phyloP scores from a whole-genome alignment of 176 grass and related monocot genomes.

The Zoysia japonica region DNA sequence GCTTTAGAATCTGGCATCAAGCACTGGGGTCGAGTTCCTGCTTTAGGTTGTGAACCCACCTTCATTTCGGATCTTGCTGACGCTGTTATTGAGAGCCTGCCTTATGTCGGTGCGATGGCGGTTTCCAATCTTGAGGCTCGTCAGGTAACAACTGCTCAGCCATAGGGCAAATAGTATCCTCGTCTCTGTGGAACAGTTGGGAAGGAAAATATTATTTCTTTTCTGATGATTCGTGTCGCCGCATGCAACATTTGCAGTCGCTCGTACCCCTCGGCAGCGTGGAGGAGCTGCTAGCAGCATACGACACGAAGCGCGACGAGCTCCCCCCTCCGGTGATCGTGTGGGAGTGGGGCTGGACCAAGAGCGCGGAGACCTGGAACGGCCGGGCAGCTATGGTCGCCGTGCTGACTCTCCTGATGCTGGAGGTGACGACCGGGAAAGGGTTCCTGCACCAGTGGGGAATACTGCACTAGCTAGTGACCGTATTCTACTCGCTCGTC shows the following conservation, averaged over 20 bases:
- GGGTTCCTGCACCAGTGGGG: constrained; percentile 98
- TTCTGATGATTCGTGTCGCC: not conserved
- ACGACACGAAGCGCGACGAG: constrained; percentile 78
- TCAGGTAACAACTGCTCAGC: constrained; percentile 63
- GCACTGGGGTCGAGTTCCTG: constrained; percentile 93
- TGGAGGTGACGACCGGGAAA: constrained; percentile 92
- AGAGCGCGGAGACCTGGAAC: constrained; percentile 96
- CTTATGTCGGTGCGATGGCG: constrained; percentile 97
- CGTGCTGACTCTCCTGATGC: constrained; percentile 67
- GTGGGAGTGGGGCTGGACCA: constrained; percentile 99
- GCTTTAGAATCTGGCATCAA: constrained; percentile 89
- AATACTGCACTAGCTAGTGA: constrained; percentile 53
- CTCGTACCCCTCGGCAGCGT: constrained; percentile 94
- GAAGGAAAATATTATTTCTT: not conserved
- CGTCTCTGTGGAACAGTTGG: not conserved
- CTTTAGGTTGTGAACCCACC: constrained; percentile 80
- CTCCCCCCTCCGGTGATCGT: constrained; percentile 84
- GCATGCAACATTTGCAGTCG: constrained; percentile 50
- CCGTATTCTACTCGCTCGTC: not conserved
- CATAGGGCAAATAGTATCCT: constrained; percentile 27
- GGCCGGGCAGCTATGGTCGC: constrained; percentile 94
- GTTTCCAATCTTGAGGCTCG: constrained; percentile 98
- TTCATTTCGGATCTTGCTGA: constrained; percentile 91
- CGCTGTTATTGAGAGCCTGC: constrained; percentile 93
- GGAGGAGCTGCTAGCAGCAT: constrained; percentile 88